Conservation (phyloP, 257 asterid genomes). For the Solanum lycopersicoides region DNA sequence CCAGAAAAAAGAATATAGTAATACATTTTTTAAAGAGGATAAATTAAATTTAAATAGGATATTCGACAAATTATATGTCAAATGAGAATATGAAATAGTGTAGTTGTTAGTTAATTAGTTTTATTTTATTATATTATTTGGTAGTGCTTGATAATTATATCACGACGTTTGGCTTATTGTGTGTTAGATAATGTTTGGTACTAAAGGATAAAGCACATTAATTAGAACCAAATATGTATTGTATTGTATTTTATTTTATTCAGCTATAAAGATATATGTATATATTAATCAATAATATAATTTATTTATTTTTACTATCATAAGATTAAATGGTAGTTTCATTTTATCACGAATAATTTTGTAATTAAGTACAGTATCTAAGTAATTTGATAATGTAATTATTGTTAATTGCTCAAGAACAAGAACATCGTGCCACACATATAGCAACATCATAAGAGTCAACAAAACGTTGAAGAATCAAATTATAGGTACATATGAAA, state of each 20-base stretch:
- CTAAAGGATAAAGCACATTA: not conserved
- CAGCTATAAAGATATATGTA: not conserved
- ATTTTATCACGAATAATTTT: not conserved
- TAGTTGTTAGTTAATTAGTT: not conserved
- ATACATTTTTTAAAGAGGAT: not conserved
- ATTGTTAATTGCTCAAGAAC: not conserved
- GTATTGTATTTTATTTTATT: not conserved
- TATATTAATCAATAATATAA: not conserved
- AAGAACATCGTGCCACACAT: not conserved
- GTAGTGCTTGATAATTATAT: not conserved
- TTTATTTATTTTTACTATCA: not conserved
- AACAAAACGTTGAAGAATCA: not conserved
- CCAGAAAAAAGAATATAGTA: not conserved
- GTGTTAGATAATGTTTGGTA: not conserved
- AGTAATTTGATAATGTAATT: not conserved
- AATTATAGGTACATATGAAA: not conserved
- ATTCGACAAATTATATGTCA: not conserved
- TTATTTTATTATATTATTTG: not conserved
- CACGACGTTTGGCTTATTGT: not conserved
- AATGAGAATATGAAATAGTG: not conserved
- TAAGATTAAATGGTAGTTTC: not conserved
- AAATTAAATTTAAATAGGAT: not conserved
- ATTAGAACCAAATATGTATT: not conserved
- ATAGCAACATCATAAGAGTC: not conserved
- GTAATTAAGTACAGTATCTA: not conserved